Conservation (phyloP, 306 rosid genomes). For the peach (Prunus persica) region Prunus_persica_NCBIv2 NC_034009.1:17641001-17641500, state of each 20-base stretch:
- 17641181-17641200: slow-evolving; percentile 89
- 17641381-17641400: slow-evolving; percentile 71
- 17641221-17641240: slow-evolving; percentile 79
- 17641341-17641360: slow-evolving; percentile 44
- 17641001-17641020: background rate
- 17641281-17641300: slow-evolving; percentile 64
- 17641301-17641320: slow-evolving; percentile 41
- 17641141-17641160: slow-evolving; percentile 94
- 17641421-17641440: slow-evolving; percentile 65
- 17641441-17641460: slow-evolving; percentile 71
- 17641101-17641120: slow-evolving; percentile 3
- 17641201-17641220: slow-evolving; percentile 89
- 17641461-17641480: slow-evolving; percentile 68
- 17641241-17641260: slow-evolving; percentile 71
- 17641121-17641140: slow-evolving; percentile 93
- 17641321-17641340: slow-evolving; percentile 38
- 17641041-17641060: background rate
- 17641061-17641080: background rate
- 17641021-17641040: background rate
- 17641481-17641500: slow-evolving; percentile 45
- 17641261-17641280: slow-evolving; percentile 62
- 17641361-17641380: slow-evolving; percentile 57
- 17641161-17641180: slow-evolving; percentile 92
- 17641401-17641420: slow-evolving; percentile 76
- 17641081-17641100: background rate